A percentile compares a stretch with the other conserved stretches of the same genome.
These are phyloP conservation scores for Tolypocladium tropicale DNA, from an alignment of 2,329 filamentous ascomycete species.

Conservation along the genomic window DNA sequence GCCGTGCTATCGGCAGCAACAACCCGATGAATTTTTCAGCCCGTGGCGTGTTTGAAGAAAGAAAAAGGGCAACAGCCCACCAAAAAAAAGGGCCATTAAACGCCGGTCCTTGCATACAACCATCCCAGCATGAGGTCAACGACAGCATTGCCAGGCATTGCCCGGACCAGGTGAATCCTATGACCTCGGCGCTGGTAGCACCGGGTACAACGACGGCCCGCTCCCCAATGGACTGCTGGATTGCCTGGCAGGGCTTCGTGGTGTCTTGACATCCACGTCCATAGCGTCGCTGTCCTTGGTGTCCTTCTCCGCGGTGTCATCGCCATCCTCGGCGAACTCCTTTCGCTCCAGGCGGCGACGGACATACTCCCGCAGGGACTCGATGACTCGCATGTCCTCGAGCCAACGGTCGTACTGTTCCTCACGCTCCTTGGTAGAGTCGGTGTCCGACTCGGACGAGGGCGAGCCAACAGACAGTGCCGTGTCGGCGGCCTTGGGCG, in stretches of 20 bases:
- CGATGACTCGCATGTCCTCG: slow-evolving; percentile 55
- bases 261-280: slow-evolving; percentile 25
- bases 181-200: slow-evolving; percentile 23
- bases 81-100: not conserved
- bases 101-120: not conserved
- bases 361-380: slow-evolving; percentile 49
- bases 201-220: slow-evolving; percentile 27
- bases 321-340: slow-evolving; percentile 36
- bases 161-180: not conserved
- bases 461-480: slow-evolving; percentile 41
- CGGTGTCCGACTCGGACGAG: slow-evolving; percentile 43
- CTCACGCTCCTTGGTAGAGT: slow-evolving; percentile 44
- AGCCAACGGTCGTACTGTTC: slow-evolving; percentile 56
- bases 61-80: too few relatives aligned
- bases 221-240: slow-evolving; percentile 15
- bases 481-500: slow-evolving; percentile 33
- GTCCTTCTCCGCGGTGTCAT: slow-evolving; percentile 4
- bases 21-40: not conserved
- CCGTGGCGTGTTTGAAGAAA: too few relatives aligned
- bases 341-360: slow-evolving; percentile 44
- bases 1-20: not conserved
- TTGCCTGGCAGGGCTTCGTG: slow-evolving; percentile 14
- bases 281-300: slow-evolving; percentile 19
- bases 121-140: not conserved
- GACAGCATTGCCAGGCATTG: not conserved